Conservation (phyloP, 352 stramenopile species). For the Phytopythium oedochilum region DNA sequence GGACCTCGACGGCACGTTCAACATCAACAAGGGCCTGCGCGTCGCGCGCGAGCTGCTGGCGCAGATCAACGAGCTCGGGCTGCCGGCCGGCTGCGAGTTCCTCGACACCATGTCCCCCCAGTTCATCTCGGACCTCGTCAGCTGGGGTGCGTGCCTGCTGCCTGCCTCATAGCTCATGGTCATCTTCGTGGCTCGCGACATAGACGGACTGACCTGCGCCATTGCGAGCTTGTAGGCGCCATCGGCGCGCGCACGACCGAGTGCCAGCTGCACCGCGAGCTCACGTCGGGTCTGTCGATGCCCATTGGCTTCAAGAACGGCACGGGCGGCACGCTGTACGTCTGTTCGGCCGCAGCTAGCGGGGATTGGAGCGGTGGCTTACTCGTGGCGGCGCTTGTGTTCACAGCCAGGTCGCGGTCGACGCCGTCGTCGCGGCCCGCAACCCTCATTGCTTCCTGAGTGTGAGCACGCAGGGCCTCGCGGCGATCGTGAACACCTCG, state of each 20-base stretch:
- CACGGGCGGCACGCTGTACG: conserved; percentile 74
- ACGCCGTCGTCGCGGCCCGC: conserved; percentile 74
- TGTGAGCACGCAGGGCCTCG: conserved; percentile 82
- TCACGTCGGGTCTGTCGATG: conserved; percentile 87
- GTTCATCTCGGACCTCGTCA: conserved; percentile 88
- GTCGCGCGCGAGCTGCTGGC: conserved; percentile 79
- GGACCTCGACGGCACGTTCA: conserved; percentile 86
- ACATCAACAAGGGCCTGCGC: conserved; percentile 90
- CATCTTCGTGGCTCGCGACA: too few species aligned
- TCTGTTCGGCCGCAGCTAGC: background rate
- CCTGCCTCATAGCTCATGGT: too few species aligned
- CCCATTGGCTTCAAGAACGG: conserved; percentile 92
- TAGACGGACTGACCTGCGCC: background rate
- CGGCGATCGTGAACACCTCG: conserved; percentile 83
- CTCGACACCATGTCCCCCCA: conserved; percentile 90
- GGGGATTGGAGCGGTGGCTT: too few species aligned
- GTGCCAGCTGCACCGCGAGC: conserved; percentile 86
- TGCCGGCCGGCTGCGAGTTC: conserved; percentile 85
- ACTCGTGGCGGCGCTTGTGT: background rate
- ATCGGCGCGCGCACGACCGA: conserved; percentile 90
- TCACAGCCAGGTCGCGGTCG: conserved; percentile 71
- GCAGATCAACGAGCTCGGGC: conserved; percentile 83
- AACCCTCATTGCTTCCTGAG: conserved; percentile 88
- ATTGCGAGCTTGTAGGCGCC: conserved; percentile 23
- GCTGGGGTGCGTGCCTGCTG: conserved; percentile 55